A percentile compares a stretch with the other conserved stretches of the same genome.
phyloP scores from a whole-genome alignment of 768 basidiomycete genomes.

The Gloeostereum incarnatum region DNA sequence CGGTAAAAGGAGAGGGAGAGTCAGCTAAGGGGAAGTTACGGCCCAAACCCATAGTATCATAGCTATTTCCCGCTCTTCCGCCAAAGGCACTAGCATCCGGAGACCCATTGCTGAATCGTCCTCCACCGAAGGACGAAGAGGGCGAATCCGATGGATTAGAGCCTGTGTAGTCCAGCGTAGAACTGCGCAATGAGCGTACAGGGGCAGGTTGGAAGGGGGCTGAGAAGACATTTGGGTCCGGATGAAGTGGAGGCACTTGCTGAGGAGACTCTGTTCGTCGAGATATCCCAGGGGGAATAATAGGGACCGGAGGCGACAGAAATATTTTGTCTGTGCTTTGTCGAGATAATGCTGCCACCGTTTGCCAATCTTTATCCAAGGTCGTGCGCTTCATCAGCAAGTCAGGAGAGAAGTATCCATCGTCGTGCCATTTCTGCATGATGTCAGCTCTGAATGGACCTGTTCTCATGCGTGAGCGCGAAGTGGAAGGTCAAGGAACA shows the following conservation, averaged over 20 bases:
- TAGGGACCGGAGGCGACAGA: conserved; percentile 35
- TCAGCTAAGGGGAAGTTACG: conserved; percentile 16
- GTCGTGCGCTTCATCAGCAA: conserved; percentile 79
- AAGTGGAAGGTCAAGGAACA: conserved; percentile 4
- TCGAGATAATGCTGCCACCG: conserved; percentile 50
- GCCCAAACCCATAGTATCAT: conserved; percentile 24
- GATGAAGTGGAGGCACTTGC: conserved; percentile 23
- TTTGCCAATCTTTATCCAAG: conserved; percentile 57
- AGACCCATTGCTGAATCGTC: conserved; percentile 55
- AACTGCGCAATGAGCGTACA: conserved; percentile 44
- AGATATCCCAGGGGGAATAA: conserved; percentile 45
- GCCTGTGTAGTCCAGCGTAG: conserved; percentile 52
- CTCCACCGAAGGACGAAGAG: conserved; percentile 59
- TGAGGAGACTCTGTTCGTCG: conserved; percentile 41
- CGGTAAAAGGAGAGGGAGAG: conserved; percentile 16
- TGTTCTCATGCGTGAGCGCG: conserved; percentile 19
- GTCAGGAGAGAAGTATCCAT: conserved; percentile 79
- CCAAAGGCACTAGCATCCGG: conserved; percentile 58
- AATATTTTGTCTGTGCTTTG: conserved; percentile 55
- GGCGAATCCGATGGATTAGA: conserved; percentile 63
- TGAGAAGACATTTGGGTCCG: conserved; percentile 27
- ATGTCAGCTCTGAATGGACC: conserved; percentile 83
- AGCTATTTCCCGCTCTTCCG: conserved; percentile 29
- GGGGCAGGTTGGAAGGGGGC: conserved; percentile 64
- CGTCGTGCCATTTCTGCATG: conserved; percentile 94